Percentiles rank a stretch among this genome's conserved stretches.
Conservation (phyloP, 148 eudicot genomes). For the Chenopodium berlandieri region DNA sequence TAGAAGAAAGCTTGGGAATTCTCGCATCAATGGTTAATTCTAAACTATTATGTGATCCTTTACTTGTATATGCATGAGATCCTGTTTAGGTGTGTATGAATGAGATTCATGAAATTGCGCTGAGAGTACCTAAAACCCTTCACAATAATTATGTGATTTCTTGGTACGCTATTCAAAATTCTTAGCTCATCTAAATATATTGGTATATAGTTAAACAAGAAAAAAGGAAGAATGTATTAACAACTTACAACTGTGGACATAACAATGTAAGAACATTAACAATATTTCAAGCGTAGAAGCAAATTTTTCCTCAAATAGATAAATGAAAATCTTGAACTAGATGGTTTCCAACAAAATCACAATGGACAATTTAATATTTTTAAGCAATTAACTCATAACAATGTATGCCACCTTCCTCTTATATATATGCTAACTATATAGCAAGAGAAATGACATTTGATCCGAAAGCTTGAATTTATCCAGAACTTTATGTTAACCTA, state of each 20-base stretch:
- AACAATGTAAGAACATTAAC: neutral
- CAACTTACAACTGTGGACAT: neutral
- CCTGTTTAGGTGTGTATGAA: too few relatives aligned
- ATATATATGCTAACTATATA: neutral
- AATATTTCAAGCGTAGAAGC: neutral
- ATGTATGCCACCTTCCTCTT: neutral
- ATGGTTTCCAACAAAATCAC: neutral
- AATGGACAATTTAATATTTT: neutral
- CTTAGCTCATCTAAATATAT: neutral
- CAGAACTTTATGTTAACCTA: neutral
- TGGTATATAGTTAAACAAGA: neutral
- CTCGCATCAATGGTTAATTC: too few relatives aligned
- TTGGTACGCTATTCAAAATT: neutral
- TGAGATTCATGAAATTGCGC: too few relatives aligned
- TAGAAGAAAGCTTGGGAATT: too few relatives aligned
- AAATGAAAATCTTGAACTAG: neutral
- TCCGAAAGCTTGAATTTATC: neutral
- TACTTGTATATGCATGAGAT: too few relatives aligned
- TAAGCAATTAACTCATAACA: neutral
- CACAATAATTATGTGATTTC: neutral
- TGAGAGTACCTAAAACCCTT: too few relatives aligned
- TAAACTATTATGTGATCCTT: too few relatives aligned
- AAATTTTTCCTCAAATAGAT: neutral
- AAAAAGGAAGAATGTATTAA: neutral
- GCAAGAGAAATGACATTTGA: neutral